phyloP scores from a whole-genome alignment of 768 basidiomycete genomes.

The Lactifluus hygrophoroides region DNA sequence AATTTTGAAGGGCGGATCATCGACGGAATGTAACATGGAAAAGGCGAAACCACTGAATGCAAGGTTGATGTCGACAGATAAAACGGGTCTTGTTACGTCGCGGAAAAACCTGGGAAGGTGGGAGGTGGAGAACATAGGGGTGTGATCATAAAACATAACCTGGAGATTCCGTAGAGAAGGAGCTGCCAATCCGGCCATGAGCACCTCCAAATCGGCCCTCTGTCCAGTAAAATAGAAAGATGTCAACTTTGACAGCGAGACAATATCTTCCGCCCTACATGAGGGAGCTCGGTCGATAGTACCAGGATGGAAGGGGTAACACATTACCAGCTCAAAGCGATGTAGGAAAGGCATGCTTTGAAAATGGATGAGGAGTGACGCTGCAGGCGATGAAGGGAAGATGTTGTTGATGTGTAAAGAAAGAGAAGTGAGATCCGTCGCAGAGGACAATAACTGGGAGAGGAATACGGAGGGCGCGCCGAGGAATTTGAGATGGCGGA shows the following conservation, averaged over 20 bases:
- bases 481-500: neutral
- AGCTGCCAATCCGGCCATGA: neutral
- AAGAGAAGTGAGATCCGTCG: neutral
- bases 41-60: fast-evolving
- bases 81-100: too few species aligned
- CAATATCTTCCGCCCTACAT: neutral
- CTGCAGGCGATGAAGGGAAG: neutral
- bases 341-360: neutral
- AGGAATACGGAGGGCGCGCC: neutral
- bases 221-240: neutral
- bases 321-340: neutral
- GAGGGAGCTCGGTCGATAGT: neutral
- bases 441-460: neutral
- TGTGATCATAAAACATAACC: neutral
- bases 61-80: neutral
- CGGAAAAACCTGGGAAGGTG: neutral
- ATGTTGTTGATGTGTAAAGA: neutral
- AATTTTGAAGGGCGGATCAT: neutral
- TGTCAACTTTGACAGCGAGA: neutral
- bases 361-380: neutral
- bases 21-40: neutral
- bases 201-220: neutral
- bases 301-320: too few species aligned
- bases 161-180: neutral
- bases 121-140: neutral